phyloP scores from a whole-genome alignment of 331 rosid species.

The Spiraea crenata region DNA sequence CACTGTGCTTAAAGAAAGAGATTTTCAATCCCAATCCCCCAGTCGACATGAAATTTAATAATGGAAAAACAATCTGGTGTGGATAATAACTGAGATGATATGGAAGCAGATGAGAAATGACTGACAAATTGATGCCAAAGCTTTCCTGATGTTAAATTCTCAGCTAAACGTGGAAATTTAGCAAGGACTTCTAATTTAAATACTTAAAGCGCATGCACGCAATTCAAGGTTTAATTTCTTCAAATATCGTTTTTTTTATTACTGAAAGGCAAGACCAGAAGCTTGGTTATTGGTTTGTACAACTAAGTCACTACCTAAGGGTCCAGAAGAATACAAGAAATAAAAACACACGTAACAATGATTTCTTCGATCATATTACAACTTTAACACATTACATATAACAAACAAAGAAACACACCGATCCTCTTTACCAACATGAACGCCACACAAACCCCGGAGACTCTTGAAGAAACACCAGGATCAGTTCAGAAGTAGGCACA shows the following conservation, averaged over 20 bases:
- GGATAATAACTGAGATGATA: slow-evolving; percentile 23
- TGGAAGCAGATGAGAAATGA: not conserved
- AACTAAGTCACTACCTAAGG: too few species aligned
- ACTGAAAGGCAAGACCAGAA: not conserved
- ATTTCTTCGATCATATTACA: not conserved
- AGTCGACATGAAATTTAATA: slow-evolving; percentile 2
- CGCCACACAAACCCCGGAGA: slow-evolving; percentile 3
- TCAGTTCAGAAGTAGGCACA: slow-evolving; percentile 32
- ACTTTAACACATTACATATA: slow-evolving; percentile 4
- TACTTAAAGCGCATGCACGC: too few species aligned
- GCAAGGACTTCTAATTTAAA: too few species aligned
- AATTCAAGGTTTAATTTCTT: too few species aligned
- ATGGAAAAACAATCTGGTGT: not conserved
- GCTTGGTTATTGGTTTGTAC: not conserved
- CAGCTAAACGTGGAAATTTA: too few species aligned
- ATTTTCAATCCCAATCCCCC: not conserved
- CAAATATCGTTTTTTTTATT: too few species aligned
- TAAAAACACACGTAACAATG: not conserved
- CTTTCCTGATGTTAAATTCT: too few species aligned
- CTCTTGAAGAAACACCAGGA: not conserved
- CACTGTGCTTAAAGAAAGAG: not conserved
- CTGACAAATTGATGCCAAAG: too few species aligned
- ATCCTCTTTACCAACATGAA: not conserved
- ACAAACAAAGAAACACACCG: not conserved
- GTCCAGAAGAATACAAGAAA: not conserved